Evolutionary conservation across 1,284 basidiomycete genomes (phyloP).

Genomic region (Cutaneotrichosporon sp.): DNA sequence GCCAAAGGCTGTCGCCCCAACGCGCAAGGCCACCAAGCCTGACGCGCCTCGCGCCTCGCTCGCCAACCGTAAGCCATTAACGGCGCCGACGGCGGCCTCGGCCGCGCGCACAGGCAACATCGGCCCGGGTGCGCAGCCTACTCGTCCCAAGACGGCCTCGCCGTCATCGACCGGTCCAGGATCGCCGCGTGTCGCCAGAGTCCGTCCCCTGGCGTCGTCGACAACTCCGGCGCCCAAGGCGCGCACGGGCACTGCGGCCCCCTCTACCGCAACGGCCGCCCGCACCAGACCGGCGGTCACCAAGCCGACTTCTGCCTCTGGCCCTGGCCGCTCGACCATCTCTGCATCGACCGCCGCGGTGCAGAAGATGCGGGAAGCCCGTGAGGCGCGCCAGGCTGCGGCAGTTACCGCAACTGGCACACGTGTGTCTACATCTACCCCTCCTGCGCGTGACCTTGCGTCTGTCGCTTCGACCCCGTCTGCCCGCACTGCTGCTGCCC

Average conservation of each 20-base stretch:
- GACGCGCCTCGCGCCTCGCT: constrained; percentile 20
- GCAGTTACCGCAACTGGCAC: not conserved
- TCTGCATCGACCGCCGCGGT: constrained; percentile 14
- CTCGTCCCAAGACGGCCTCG: constrained; percentile 23
- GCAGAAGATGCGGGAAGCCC: constrained; percentile 23
- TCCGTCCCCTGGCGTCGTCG: constrained; percentile 18
- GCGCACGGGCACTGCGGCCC: constrained; percentile 11
- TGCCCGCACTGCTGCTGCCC: constrained; percentile 2
- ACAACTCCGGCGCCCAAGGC: constrained; percentile 15
- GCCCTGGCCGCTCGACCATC: not conserved
- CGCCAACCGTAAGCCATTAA: constrained; percentile 26
- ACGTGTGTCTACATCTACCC: constrained; percentile 3
- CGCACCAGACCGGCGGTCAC: constrained; percentile 13
- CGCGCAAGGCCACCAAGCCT: constrained; percentile 13
- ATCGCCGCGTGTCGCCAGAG: constrained; percentile 14
- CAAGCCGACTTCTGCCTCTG: constrained; percentile 8
- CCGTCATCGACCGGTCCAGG: constrained; percentile 22
- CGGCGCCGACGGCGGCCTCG: constrained; percentile 26
- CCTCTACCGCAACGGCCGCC: constrained; percentile 10
- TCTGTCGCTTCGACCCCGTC: constrained; percentile 5
- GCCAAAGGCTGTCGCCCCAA: constrained; percentile 14
- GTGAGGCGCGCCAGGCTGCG: constrained; percentile 20
- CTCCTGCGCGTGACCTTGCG: constrained; percentile 12
- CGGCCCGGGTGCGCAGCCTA: not conserved
- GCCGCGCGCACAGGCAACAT: constrained; percentile 20